These are phyloP conservation scores for Stephanodiscus minutulus DNA, from an alignment of 108 stramenopile genomes.

Conservation along the genomic window DNA sequence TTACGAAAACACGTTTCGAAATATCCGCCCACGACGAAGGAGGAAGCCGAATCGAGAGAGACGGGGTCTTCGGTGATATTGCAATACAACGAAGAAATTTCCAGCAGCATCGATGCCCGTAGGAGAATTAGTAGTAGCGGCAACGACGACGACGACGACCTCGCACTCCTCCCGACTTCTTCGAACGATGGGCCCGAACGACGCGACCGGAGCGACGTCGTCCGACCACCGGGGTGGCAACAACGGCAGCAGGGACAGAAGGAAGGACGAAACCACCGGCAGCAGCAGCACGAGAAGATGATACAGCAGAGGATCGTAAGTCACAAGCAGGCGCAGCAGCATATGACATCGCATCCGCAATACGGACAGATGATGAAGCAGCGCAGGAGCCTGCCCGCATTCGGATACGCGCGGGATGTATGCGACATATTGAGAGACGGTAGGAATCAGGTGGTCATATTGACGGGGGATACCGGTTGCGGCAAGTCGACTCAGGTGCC, in stretches of 20 bases:
- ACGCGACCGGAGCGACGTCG: not conserved
- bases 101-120: no score
- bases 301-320: constrained; percentile 22
- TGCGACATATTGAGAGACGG: constrained; percentile 40
- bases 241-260: not conserved
- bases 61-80: constrained; percentile 62
- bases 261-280: no score
- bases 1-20: constrained; percentile 45
- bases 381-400: constrained; percentile 61
- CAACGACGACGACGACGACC: constrained; percentile 3
- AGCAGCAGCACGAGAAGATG: constrained; percentile 5
- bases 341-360: constrained; percentile 34
- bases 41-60: constrained; percentile 54
- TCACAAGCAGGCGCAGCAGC: constrained; percentile 26
- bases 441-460: constrained; percentile 57
- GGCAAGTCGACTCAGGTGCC: constrained; percentile 91
- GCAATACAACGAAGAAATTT: constrained; percentile 13
- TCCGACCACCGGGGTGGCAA: not conserved
- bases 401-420: constrained; percentile 54
- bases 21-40: constrained; percentile 52
- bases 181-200: not conserved
- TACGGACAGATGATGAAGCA: constrained; percentile 47
- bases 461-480: constrained; percentile 68
- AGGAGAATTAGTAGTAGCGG: no score
- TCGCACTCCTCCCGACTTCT: not conserved